Percentiles rank a stretch among this genome's conserved stretches.
Evolutionary conservation across 352 stramenopile genomes (phyloP).

Genomic region (Aphanomyces stellatus): DNA sequence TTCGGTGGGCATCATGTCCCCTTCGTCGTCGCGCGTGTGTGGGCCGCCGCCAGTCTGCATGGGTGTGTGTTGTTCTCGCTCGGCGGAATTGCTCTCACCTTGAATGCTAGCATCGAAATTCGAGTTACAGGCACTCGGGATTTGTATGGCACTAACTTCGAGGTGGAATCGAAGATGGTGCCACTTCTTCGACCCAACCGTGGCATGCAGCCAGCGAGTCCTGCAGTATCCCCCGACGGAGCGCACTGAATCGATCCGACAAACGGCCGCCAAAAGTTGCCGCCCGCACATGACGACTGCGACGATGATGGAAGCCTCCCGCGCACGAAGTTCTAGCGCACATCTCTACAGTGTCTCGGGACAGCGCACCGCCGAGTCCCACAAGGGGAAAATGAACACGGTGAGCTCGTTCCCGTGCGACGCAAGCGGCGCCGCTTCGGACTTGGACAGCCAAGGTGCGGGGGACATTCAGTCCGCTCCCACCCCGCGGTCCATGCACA

Average conservation of each 20-base stretch:
- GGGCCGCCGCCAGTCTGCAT: no score
- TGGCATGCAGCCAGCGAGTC: background rate
- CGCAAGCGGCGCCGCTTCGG: background rate
- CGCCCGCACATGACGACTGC: no score
- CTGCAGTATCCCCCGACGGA: background rate
- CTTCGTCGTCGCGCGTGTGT: no score
- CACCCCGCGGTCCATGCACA: background rate
- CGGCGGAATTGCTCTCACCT: background rate
- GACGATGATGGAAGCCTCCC: background rate
- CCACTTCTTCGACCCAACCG: background rate
- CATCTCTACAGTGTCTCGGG: constrained; percentile 18
- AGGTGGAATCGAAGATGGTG: background rate
- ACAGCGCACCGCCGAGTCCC: constrained; percentile 8
- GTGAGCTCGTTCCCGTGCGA: background rate
- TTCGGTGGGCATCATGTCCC: no score
- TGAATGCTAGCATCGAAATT: background rate
- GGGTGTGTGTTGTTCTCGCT: no score
- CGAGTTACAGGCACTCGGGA: background rate
- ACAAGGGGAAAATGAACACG: constrained; percentile 19
- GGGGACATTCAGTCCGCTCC: background rate
- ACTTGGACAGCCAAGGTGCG: background rate
- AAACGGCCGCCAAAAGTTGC: background rate
- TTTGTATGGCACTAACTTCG: no score
- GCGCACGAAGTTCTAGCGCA: constrained; percentile 4
- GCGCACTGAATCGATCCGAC: background rate